Evolutionary conservation across 768 basidiomycete genomes (phyloP).

Genomic region (Suillus clintonianus): DNA sequence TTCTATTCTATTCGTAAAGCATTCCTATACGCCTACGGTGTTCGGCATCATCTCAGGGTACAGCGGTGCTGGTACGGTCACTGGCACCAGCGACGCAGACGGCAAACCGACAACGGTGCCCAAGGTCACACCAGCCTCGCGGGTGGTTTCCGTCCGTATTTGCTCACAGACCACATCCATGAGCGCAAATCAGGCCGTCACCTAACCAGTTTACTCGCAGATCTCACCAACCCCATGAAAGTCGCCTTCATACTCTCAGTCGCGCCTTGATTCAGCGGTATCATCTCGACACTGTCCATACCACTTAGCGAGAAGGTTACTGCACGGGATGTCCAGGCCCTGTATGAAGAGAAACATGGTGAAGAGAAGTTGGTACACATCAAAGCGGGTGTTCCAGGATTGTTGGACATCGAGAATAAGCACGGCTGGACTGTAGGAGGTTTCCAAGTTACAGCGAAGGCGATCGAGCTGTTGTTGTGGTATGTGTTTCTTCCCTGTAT

Average conservation of each 20-base stretch:
- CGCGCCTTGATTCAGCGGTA: slow-evolving; percentile 95
- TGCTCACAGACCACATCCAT: slow-evolving; percentile 97
- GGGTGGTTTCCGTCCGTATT: slow-evolving; percentile 80
- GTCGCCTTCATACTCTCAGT: slow-evolving; percentile 88
- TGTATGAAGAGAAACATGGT: slow-evolving; percentile 79
- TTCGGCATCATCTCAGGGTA: slow-evolving; percentile 95
- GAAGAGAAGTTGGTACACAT: slow-evolving; percentile 74
- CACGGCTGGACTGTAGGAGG: slow-evolving; percentile 94
- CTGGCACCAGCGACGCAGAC: slow-evolving; percentile 59
- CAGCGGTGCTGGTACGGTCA: slow-evolving; percentile 90
- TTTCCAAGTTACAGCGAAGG: slow-evolving; percentile 87
- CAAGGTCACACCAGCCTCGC: slow-evolving; percentile 76
- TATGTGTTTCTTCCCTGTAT: slow-evolving; percentile 39
- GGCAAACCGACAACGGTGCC: slow-evolving; percentile 76
- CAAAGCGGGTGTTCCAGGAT: slow-evolving; percentile 67
- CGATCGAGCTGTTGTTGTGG: slow-evolving; percentile 92
- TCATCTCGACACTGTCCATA: slow-evolving; percentile 83
- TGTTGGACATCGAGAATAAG: slow-evolving; percentile 74
- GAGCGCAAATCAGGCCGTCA: slow-evolving; percentile 93
- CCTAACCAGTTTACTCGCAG: slow-evolving; percentile 61
- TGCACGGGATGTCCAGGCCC: slow-evolving; percentile 67
- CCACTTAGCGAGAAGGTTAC: slow-evolving; percentile 69
- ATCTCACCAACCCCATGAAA: slow-evolving; percentile 40
- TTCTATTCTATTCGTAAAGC: too few relatives aligned
- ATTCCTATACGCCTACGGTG: slow-evolving; percentile 69